A percentile compares a stretch with the other conserved stretches of the same genome.
These are phyloP conservation scores for Triangularia setosa DNA, from an alignment of 2,329 filamentous ascomycete species.

Conservation along the genomic window DNA sequence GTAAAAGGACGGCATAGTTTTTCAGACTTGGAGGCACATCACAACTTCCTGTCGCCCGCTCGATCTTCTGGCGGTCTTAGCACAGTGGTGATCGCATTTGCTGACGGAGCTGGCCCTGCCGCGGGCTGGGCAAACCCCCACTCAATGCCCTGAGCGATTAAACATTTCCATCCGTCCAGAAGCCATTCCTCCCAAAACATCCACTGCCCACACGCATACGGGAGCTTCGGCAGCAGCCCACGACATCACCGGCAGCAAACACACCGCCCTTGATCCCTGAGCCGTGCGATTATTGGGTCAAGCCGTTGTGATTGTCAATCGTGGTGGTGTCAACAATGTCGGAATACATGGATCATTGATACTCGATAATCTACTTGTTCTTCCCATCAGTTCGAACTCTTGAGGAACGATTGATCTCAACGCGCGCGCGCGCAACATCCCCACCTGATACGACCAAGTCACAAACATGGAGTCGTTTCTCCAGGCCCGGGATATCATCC, in stretches of 20 bases:
- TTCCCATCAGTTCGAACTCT: neutral
- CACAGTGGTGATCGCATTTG: neutral
- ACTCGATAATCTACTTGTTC: neutral
- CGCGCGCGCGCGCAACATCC: neutral
- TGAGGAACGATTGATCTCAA: neutral
- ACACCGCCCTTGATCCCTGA: conserved; percentile 6
- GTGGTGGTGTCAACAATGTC: neutral
- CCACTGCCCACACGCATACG: neutral
- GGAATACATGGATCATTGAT: neutral
- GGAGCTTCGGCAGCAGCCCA: neutral
- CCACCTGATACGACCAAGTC: neutral
- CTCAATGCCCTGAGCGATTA: conserved; percentile 10
- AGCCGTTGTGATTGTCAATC: neutral
- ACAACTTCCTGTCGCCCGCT: neutral
- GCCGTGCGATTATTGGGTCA: neutral
- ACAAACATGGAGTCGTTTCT: conserved; percentile 30
- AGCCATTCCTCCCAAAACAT: neutral
- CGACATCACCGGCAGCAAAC: neutral
- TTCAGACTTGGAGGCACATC: too few relatives aligned
- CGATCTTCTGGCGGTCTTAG: neutral
- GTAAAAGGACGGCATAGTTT: too few relatives aligned
- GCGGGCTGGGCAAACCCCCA: neutral
- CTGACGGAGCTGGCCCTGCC: neutral
- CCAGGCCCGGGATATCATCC: conserved; percentile 42
- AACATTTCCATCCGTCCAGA: conserved; percentile 1